A percentile compares a stretch with the other conserved stretches of the same genome.
Conservation (phyloP, 2,329 filamentous ascomycete species). For the Xylariaceae sp. region DNA sequence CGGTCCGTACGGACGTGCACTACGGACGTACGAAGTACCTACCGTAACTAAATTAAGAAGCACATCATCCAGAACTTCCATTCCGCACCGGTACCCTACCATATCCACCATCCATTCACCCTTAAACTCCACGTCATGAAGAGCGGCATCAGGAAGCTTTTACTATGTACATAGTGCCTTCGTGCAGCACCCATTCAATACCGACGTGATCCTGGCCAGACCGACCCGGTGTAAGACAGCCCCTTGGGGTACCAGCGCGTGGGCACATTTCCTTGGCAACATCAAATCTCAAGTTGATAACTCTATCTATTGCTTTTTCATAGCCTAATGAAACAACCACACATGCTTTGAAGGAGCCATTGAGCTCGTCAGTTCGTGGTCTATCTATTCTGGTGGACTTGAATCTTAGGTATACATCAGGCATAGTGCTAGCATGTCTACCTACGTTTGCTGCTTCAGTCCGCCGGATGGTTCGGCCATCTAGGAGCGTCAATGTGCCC, state of each 20-base stretch:
- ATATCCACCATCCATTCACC: not conserved
- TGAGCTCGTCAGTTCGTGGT: not conserved
- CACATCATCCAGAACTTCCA: too few relatives aligned
- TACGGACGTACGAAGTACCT: too few relatives aligned
- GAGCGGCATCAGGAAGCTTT: not conserved
- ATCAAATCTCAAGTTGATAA: not conserved
- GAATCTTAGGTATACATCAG: not conserved
- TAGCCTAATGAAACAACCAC: not conserved
- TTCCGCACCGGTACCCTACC: too few relatives aligned
- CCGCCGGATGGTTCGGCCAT: too few relatives aligned
- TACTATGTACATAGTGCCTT: not conserved
- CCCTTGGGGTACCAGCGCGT: not conserved
- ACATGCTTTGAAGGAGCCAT: not conserved
- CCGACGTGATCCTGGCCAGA: not conserved
- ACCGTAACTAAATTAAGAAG: too few relatives aligned
- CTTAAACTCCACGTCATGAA: not conserved
- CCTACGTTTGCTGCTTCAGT: too few relatives aligned
- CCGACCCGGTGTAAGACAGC: not conserved
- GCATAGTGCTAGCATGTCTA: too few relatives aligned
- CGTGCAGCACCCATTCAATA: not conserved
- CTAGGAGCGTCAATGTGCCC: too few relatives aligned
- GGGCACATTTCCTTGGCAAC: not conserved
- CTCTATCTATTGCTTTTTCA: not conserved
- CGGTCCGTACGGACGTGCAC: too few relatives aligned
- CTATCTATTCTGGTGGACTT: not conserved